Evolutionary conservation across 176 grass and related monocot species (phyloP), one percentile per base, ranked within the genome.

Genomic region (Guadua angustifolia): DNA sequence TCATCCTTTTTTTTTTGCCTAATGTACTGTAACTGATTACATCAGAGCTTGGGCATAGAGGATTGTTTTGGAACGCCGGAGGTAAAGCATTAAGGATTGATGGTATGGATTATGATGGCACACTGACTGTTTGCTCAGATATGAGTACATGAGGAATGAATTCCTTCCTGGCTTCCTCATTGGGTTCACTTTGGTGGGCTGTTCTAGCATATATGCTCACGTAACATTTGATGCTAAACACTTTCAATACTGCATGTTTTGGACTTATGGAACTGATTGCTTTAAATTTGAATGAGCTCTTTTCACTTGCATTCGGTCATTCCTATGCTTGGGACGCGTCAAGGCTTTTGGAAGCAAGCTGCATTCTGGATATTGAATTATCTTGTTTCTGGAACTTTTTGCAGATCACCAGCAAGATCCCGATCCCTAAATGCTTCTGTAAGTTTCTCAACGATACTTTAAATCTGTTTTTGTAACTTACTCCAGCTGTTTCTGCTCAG

Each of bases 391-490:
- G 70, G 63, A 89, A 77, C 52, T 78, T 75, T 91, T 91, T 91
- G 85, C 89, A 91, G 89, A 91, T 91, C 89, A 55, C 68, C 69
- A 69, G 77, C 89, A 58, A 91, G 77, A 84, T 91, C 85, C 24
- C 18, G 5, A 70, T 84, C 89, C 17, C 85, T 81, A 63, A 42
- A 46, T n/a, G 40, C 61, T 29, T 84, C 77, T 64, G 89, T 87
- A 87, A 87, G 85, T 88, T 78, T 60, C 71, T 46, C n/a, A 69
- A 38, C 5, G 7, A 35, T 70, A 6, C 19, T 58, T 77, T 33
- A n/a, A 47, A 44, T 44, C 39, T 78, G 6, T 85, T 35, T 47
- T 47, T 36, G 39, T 32, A 7, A 58, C 74, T 70, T 26, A 68
- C 66, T 5, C 46, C 5, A 3, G 24, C 9, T 70, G 55, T 70